phyloP scores from a whole-genome alignment of 306 rosid species.

The Clitoria ternatea region DNA sequence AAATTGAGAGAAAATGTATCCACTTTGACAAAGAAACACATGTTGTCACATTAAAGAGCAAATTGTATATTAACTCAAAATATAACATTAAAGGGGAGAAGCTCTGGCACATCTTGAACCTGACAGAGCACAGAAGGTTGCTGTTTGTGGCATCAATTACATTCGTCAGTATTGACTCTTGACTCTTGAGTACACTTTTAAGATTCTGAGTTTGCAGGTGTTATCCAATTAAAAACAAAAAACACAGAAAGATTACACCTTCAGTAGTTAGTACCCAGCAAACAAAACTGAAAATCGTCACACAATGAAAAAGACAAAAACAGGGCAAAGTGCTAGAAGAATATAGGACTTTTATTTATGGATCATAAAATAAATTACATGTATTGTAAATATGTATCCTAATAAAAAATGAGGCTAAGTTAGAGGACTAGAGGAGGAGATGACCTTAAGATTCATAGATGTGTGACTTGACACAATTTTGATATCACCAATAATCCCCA shows the following conservation, averaged over 20 bases:
- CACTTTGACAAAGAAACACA: too few relatives aligned
- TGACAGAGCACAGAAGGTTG: background rate
- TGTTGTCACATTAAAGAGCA: background rate
- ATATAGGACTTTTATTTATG: background rate
- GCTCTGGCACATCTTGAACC: background rate
- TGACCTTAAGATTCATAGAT: too few relatives aligned
- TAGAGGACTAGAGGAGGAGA: background rate
- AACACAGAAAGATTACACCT: background rate
- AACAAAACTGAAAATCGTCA: too few relatives aligned
- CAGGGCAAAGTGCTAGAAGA: background rate
- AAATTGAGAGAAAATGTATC: too few relatives aligned
- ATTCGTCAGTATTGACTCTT: background rate
- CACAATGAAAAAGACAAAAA: background rate
- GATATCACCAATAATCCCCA: conserved; percentile 79
- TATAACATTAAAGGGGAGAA: background rate
- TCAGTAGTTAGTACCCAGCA: too few relatives aligned
- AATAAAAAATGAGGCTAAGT: background rate
- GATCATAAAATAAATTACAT: background rate
- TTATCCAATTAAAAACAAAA: background rate
- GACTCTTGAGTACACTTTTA: too few relatives aligned
- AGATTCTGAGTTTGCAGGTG: background rate
- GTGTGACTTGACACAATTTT: background rate
- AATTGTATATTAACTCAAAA: background rate
- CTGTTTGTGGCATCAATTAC: background rate
- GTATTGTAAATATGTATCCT: conserved; percentile 11